These are phyloP conservation scores for Blastobotrys malaysiensis DNA, from an alignment of 1,139 yeast genomes.

Conservation along the genomic window DNA sequence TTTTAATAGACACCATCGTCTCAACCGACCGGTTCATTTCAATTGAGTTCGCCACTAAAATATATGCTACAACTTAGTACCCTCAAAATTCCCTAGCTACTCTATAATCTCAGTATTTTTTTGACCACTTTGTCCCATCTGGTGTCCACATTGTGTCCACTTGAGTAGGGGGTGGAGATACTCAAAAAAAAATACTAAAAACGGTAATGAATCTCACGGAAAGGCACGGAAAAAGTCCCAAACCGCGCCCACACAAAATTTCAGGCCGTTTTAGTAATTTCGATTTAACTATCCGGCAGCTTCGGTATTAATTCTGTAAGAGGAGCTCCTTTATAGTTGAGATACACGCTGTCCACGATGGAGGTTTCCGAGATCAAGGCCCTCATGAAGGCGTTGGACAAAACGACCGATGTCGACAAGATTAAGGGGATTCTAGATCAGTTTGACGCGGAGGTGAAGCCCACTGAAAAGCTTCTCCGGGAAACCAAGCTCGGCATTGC, in stretches of 20 bases:
- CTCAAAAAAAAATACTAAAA: background rate
- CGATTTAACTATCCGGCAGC: background rate
- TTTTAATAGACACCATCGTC: too few species aligned
- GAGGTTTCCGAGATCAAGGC: slow-evolving; percentile 70
- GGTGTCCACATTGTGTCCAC: too few species aligned
- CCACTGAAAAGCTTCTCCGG: slow-evolving; percentile 78
- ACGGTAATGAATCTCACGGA: background rate
- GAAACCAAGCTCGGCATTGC: slow-evolving; percentile 98
- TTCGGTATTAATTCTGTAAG: background rate
- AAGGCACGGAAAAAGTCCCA: background rate
- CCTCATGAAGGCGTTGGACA: slow-evolving; percentile 66
- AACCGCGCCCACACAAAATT: background rate
- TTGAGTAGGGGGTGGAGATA: too few species aligned
- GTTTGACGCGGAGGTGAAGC: slow-evolving; percentile 67
- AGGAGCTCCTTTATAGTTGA: background rate
- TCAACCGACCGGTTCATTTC: background rate
- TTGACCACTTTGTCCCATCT: too few species aligned
- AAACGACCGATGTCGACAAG: slow-evolving; percentile 61
- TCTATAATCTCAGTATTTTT: too few species aligned
- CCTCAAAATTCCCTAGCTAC: too few species aligned
- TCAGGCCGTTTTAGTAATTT: background rate
- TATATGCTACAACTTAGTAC: too few species aligned
- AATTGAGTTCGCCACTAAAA: background rate
- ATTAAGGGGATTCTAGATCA: slow-evolving; percentile 61
- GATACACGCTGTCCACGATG: slow-evolving; percentile 5